Evolutionary conservation across 139 green algal genomes (phyloP), one percentile per base, ranked within the genome.

Genomic region (Chlamydomonas sp.): DNA sequence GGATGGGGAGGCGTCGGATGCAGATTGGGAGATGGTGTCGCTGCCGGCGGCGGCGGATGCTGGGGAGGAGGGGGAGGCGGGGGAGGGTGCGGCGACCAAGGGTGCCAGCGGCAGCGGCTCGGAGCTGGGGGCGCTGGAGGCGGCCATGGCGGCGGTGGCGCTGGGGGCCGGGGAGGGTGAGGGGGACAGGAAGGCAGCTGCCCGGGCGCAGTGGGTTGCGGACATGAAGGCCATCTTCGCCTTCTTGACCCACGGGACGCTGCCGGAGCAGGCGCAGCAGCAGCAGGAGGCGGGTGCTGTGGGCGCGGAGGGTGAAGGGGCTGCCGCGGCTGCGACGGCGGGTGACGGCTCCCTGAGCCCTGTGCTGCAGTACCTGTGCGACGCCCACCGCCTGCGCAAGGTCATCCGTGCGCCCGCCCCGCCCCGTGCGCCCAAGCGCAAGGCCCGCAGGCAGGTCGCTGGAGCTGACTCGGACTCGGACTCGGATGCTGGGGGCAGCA

Each of bases 211-310:
- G 61, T 31, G 60, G 10, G 61, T 80, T 7, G 71, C 82, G 20
- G 82, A 86, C 20, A 80, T 86, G 82, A 79, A 80, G 71, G 82
- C 82, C 82, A 72, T 86, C 62, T 86, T 86, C 67, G 72, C 77
- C 71, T 86, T 80, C 69, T 5, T 86, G 58, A 86, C 82, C 71
- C 82, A 86, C 64, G 82, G 82, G 58, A 86, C 82, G 5, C 49
- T 86, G 12, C 81, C 81, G 1, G 81, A 61, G 10, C 69, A 79
- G 60, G 20, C 31, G 18, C 69, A 20, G 69, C 69, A 20, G 74
- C 60, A 7, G 7, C 69, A 74, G 63, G n/a, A n/a, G 18, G 20
- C 64, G 18, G 31, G 62, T 1, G 61, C 57, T 18, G 75, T 9
- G 57, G 58, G n/a, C 20, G 73, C 58, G 8, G 14, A 6, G 14